Percentiles rank a stretch among this genome's conserved stretches.
These are phyloP conservation scores for Rubia balearica DNA, from an alignment of 305 asterid species.

Conservation along the genomic window DNA sequence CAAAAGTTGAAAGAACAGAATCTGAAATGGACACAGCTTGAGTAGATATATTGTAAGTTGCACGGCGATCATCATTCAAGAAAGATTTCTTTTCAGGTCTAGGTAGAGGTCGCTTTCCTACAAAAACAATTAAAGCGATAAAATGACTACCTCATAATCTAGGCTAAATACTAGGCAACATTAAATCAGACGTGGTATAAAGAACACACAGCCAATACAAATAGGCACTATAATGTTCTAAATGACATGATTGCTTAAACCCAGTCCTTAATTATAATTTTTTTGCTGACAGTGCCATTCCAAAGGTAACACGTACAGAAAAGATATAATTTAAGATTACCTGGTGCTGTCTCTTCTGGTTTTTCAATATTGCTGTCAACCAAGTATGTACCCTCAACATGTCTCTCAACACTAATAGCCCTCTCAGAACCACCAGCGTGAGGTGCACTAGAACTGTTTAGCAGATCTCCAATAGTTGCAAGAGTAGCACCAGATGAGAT, in stretches of 20 bases:
- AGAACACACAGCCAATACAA: not conserved
- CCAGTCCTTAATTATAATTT: not conserved
- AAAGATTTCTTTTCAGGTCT: conserved; percentile 56
- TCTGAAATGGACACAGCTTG: conserved; percentile 44
- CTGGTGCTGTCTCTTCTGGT: conserved; percentile 67
- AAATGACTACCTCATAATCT: not conserved
- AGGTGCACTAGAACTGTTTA: conserved; percentile 35
- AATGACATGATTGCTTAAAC: not conserved
- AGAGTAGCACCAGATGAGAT: conserved; percentile 88
- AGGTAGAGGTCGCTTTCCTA: conserved; percentile 53
- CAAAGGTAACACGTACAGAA: not conserved
- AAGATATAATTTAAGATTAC: conserved; percentile 28
- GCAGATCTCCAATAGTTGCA: conserved; percentile 53
- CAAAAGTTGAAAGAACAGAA: conserved; percentile 74
- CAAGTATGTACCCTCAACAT: conserved; percentile 47
- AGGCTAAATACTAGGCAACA: not conserved
- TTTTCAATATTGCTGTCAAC: conserved; percentile 53
- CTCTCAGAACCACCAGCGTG: conserved; percentile 45
- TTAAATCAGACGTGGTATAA: too few relatives aligned
- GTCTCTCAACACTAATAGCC: conserved; percentile 44
- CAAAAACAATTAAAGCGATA: conserved; percentile 21
- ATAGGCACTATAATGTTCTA: not conserved
- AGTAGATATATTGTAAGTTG: conserved; percentile 49
- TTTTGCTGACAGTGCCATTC: not conserved
- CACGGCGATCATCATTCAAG: conserved; percentile 70